Evolutionary conservation across 2,329 filamentous ascomycete species (phyloP), one percentile per base, ranked within the genome.

Genomic region (Cadophora malorum): DNA sequence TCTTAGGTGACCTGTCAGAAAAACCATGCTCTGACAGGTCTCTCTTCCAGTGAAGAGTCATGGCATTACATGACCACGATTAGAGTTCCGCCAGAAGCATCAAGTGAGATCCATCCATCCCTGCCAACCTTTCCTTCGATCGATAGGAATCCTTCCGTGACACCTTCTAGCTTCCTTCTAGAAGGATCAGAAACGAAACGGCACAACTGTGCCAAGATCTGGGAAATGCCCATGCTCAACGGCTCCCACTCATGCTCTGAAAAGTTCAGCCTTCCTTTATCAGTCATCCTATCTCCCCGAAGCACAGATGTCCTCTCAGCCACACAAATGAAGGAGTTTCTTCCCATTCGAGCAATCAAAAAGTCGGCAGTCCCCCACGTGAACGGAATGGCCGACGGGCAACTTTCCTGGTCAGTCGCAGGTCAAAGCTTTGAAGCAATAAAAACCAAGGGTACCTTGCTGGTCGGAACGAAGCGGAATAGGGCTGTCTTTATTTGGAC

Each of bases 81-180:
- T 59, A 25, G 56, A 59, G 56, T 25, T 59, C 21, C 3, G 21
- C 7, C 28, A 50, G 63, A 58, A 59, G 19, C 33, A 45, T 45
- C 56, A 45, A 10, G 19, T 25, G 16, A 16, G n/a, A 25, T 59
- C n/a, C 16, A n/a, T 41, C 55, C 3, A 45, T 25, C 33, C 56
- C 33, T 59, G 33, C 23, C 7, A 5, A 8, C 2, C 35, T 41
- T 25, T n/a, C 9, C 31, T 41, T 38, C 33, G 33, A 59, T 45
- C 21, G 56, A 59, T 25, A 14, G 9, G 38, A n/a, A 38, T 58
- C 16, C 35, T 25, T 25, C 56, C 56, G 23, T 41, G 56, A 50
- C 41, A 50, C 25, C 59, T 62, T 62, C 59, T 62, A 62, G 59
- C 59, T 62, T 7, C 5, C 41, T 62, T 62, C 59, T 50, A 50